Conservation (phyloP, 2,329 filamentous ascomycete genomes). For the Diaporthe sp. region DNA sequence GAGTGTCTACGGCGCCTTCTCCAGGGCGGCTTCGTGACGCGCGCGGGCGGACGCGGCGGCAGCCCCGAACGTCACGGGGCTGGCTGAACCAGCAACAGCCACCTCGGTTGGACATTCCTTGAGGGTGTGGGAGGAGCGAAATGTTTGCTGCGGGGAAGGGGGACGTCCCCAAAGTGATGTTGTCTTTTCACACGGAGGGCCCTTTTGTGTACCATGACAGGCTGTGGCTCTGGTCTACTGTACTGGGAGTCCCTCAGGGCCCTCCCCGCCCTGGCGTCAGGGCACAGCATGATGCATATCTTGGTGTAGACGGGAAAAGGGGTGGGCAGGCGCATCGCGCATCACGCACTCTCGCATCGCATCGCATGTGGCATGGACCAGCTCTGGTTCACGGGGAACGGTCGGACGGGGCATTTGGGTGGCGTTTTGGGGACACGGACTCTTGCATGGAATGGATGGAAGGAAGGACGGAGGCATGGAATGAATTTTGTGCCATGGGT, state of each 20-base stretch:
- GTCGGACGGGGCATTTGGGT: conserved; percentile 23
- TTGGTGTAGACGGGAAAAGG: conserved; percentile 33
- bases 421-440: conserved; percentile 34
- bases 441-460: conserved; percentile 35
- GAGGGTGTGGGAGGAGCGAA: neutral
- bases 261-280: conserved; percentile 1
- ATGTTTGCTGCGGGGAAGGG: conserved; percentile 35
- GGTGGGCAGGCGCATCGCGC: conserved; percentile 26
- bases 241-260: neutral
- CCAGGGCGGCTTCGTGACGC: conserved; percentile 40
- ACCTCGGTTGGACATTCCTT: conserved; percentile 5
- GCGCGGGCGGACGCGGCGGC: neutral
- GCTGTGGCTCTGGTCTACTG: conserved; percentile 8
- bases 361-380: conserved; percentile 29
- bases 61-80: neutral
- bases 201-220: conserved; percentile 28
- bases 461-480: conserved; percentile 30
- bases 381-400: neutral
- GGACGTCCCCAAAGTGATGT: neutral
- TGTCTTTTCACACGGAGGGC: conserved; percentile 17
- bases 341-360: conserved; percentile 1
- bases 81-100: conserved; percentile 6
- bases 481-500: neutral
- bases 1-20: conserved; percentile 68
- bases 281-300: conserved; percentile 40